phyloP scores from a whole-genome alignment of 1,284 basidiomycete species.

The Agroathelia rolfsii region DNA sequence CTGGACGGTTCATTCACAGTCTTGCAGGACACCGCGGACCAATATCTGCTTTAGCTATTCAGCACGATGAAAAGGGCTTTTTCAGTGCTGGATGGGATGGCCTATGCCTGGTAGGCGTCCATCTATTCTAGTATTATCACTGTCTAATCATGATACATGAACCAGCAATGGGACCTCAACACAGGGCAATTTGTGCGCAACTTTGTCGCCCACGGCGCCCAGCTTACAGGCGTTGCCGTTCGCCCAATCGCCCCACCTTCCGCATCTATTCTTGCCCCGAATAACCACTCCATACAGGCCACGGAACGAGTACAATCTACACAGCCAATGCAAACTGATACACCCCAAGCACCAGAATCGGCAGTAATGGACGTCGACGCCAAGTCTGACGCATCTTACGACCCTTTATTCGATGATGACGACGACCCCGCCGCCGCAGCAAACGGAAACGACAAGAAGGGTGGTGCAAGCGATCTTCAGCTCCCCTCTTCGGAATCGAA shows the following conservation, averaged over 20 bases:
- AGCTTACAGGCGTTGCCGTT: conserved; percentile 77
- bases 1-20: conserved; percentile 71
- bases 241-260: conserved; percentile 42
- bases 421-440: conserved; percentile 34
- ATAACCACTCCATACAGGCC: background rate
- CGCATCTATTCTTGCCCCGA: conserved; percentile 9
- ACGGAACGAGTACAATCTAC: background rate
- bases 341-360: background rate
- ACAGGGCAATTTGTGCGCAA: conserved; percentile 75
- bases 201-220: conserved; percentile 79
- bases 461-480: conserved; percentile 9
- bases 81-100: conserved; percentile 96
- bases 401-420: conserved; percentile 73
- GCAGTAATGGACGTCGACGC: conserved; percentile 37
- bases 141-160: conserved; percentile 7
- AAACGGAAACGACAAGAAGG: conserved; percentile 14
- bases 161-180: conserved; percentile 95
- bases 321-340: background rate
- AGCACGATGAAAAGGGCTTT: conserved; percentile 74
- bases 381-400: conserved; percentile 70
- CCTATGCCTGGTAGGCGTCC: conserved; percentile 39
- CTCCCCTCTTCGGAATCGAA: conserved; percentile 11
- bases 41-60: conserved; percentile 78
- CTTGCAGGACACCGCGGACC: conserved; percentile 71
- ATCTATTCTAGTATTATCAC: conserved; percentile 5